phyloP scores from a whole-genome alignment of 2,329 filamentous ascomycete genomes.

The Botrytis aclada region DNA sequence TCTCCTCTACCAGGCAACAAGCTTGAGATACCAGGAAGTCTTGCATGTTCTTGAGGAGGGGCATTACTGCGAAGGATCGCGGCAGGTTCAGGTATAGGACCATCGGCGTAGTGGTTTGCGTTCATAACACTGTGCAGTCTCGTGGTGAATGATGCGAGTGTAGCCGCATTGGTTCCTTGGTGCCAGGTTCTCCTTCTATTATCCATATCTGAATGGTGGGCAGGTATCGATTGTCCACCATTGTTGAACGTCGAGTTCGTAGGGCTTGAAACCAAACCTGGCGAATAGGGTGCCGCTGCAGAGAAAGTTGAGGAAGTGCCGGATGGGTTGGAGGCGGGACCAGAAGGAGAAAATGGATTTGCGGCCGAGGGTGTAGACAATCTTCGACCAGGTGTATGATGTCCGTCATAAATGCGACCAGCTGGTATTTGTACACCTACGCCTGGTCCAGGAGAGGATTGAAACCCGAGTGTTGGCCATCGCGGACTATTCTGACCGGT shows the following conservation, averaged over 20 bases:
- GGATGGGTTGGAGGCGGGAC: slow-evolving; percentile 41
- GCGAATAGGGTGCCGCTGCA: slow-evolving; percentile 54
- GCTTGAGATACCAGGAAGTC: slow-evolving; percentile 86
- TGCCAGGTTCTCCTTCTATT: slow-evolving; percentile 89
- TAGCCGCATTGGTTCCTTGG: slow-evolving; percentile 64
- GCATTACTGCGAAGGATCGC: slow-evolving; percentile 34
- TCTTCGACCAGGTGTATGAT: slow-evolving; percentile 66
- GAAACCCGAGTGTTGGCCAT: slow-evolving; percentile 59
- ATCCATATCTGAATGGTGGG: slow-evolving; percentile 62
- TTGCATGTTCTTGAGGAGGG: slow-evolving; percentile 50
- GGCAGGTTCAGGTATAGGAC: slow-evolving; percentile 30
- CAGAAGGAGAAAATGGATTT: slow-evolving; percentile 68
- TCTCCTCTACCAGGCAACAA: slow-evolving; percentile 74
- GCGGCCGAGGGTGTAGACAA: slow-evolving; percentile 76
- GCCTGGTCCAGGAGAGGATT: slow-evolving; percentile 55
- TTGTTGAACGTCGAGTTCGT: slow-evolving; percentile 62
- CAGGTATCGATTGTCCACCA: slow-evolving; percentile 63
- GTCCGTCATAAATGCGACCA: slow-evolving; percentile 67
- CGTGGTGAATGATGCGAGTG: slow-evolving; percentile 53
- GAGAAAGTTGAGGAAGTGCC: slow-evolving; percentile 56
- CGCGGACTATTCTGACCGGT: slow-evolving; percentile 73
- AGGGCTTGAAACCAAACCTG: slow-evolving; percentile 64
- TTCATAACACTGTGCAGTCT: slow-evolving; percentile 73
- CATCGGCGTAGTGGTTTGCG: slow-evolving; percentile 53
- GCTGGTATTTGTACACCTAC: slow-evolving; percentile 65